These are phyloP conservation scores for Ustilago shanxiensis DNA, from an alignment of 1,284 basidiomycete species.

Conservation along the genomic window DNA sequence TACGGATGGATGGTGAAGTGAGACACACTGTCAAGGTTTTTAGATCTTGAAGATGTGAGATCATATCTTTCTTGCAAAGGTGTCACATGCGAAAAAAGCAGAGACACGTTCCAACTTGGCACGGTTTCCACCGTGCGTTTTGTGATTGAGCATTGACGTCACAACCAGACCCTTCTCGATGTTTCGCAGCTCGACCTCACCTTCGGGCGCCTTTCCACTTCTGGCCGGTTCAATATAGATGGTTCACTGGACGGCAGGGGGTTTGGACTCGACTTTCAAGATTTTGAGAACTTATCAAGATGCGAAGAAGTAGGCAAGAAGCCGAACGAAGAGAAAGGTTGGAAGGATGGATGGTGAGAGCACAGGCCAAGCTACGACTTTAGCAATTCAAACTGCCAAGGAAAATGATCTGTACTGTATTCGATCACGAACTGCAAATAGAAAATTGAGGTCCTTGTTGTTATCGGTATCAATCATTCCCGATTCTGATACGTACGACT, in stretches of 20 bases:
- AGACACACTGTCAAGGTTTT: too few species aligned
- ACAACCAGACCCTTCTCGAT: not conserved
- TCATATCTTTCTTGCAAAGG: not conserved
- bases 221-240: too few species aligned
- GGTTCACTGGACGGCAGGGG: too few species aligned
- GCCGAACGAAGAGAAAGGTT: not conserved
- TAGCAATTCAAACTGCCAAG: not conserved
- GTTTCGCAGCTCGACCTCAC: not conserved
- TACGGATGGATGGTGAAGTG: too few species aligned
- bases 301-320: too few species aligned
- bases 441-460: not conserved
- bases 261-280: too few species aligned
- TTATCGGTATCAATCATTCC: conserved; percentile 5
- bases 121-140: too few species aligned
- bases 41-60: not conserved
- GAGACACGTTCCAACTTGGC: conserved; percentile 2
- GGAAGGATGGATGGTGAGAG: not conserved
- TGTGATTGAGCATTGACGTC: too few species aligned
- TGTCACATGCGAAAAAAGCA: not conserved
- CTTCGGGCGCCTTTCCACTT: not conserved
- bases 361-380: not conserved
- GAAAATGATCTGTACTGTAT: not conserved
- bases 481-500: too few species aligned
- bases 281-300: too few species aligned
- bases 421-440: conserved; percentile 3